These are phyloP conservation scores for Rhododendron williamsianum DNA, from an alignment of 148 eudicot species.

Conservation along the genomic window DNA sequence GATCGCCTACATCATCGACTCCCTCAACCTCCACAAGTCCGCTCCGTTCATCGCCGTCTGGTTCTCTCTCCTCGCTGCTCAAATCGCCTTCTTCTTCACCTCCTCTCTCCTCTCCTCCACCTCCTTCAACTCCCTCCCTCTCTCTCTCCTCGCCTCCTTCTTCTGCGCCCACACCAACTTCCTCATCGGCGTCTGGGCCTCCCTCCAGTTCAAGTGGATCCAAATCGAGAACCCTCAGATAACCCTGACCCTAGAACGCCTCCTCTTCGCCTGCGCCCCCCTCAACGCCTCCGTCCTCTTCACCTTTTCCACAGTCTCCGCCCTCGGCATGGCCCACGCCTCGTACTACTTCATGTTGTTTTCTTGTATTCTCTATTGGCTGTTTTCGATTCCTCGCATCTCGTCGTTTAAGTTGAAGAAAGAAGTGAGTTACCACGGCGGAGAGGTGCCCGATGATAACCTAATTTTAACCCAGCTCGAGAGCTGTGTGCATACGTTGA, in stretches of 20 bases:
- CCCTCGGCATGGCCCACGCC: conserved; percentile 70
- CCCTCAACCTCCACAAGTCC: conserved; percentile 55
- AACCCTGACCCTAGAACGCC: conserved; percentile 70
- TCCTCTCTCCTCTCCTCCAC: conserved; percentile 36
- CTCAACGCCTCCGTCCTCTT: conserved; percentile 48
- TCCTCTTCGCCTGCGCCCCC: conserved; percentile 72
- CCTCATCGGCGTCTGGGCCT: conserved; percentile 81
- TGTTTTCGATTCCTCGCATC: conserved; percentile 67
- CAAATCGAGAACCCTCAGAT: conserved; percentile 79
- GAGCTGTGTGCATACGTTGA: conserved; percentile 64
- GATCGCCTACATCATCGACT: conserved; percentile 78
- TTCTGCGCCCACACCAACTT: conserved; percentile 56
- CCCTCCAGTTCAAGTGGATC: conserved; percentile 93
- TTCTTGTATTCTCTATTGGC: conserved; percentile 72
- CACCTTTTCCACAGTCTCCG: conserved; percentile 83
- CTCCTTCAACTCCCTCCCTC: conserved; percentile 44
- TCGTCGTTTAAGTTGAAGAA: conserved; percentile 66
- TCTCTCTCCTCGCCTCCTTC: conserved; percentile 43
- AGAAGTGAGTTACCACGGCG: conserved; percentile 53
- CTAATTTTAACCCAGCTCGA: conserved; percentile 69
- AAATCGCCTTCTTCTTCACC: conserved; percentile 69
- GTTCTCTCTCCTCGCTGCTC: conserved; percentile 68
- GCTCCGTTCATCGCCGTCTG: conserved; percentile 86
- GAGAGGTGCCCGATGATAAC: conserved; percentile 60
- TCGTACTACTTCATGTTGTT: conserved; percentile 73